Evolutionary conservation across 1,284 basidiomycete genomes (phyloP), one percentile per base, ranked within the genome.

Genomic region (Anthracocystis walkeri): DNA sequence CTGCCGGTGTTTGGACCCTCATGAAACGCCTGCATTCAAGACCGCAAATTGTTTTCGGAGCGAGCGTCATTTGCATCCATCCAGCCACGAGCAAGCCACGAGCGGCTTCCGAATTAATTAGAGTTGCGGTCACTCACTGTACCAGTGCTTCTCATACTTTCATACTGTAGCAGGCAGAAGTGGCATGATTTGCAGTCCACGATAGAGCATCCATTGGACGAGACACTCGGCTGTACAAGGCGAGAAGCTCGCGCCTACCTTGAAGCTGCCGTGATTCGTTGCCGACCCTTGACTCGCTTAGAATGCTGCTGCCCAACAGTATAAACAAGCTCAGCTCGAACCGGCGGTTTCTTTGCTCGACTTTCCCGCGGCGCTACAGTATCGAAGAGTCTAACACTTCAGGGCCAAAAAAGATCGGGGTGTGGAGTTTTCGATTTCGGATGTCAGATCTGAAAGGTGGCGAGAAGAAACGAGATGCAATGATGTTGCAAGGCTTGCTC

Each of bases 161-260:
- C 29, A 5, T 29, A 5, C 29, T 8, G 29, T 29, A 8, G 35
- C 14, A 16, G 35, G 35, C 56, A 27, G 16, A 40, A 59, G 33
- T 59, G 58, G 58, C 49, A 59, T 59, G 58, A 59, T 59, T 59
- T 51, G 14, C 58, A 49, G 16, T 29, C 45, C 44, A 20, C 23
- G 12, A 11, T 46, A 14, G 10, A 10, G 33, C 7, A 16, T 4
- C 45, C 45, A 46, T 46, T 25, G 23, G n/a, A 46, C 45, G 45
- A 27, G 14, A 27, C 45, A 16, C 45, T 46, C 25, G 45, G 45
- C 45, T 27, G 45, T 27, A 12, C 25, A 18, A 5, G 3, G n/a
- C 25, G 25, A 18, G 3, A 27, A 27, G 45, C 45, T 46, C 45
- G 45, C 45, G 45, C 45, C 45, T 46, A 27, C 2, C 23, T 46